Evolutionary conservation across 164 flowering plant species (phyloP).

Genomic region (Hamamelis virginiana): DNA sequence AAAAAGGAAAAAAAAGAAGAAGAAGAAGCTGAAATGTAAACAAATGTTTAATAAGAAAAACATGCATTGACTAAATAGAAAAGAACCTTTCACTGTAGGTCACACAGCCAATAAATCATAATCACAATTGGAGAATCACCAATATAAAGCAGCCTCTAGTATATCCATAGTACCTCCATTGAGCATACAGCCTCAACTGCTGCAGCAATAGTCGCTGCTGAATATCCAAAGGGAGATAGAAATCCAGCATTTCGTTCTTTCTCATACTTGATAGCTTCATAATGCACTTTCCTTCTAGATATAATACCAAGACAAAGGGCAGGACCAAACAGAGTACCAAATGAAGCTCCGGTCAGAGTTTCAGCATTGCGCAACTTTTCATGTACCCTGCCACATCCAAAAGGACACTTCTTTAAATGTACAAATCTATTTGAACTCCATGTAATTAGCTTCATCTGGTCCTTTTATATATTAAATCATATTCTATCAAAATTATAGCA

Average conservation of each 20-base stretch:
- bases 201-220: slow-evolving; percentile 62
- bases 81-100: background rate
- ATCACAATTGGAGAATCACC: background rate
- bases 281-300: slow-evolving; percentile 73
- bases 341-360: slow-evolving; percentile 73
- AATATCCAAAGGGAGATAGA: slow-evolving; percentile 80
- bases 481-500: too few relatives aligned
- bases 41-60: background rate
- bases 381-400: slow-evolving; percentile 51
- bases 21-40: background rate
- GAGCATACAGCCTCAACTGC: slow-evolving; percentile 67
- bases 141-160: background rate
- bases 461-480: too few relatives aligned
- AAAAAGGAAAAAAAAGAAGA: background rate
- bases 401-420: too few relatives aligned
- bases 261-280: slow-evolving; percentile 78
- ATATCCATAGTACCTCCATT: slow-evolving; percentile 54
- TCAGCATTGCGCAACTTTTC: slow-evolving; percentile 58
- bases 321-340: slow-evolving; percentile 63
- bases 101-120: background rate
- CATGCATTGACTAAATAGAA: background rate
- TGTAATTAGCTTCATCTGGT: background rate
- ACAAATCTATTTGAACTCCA: too few relatives aligned
- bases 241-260: slow-evolving; percentile 78
- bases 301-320: slow-evolving; percentile 71